phyloP scores from a whole-genome alignment of 192 early-diverging fungal species.

The Coemansia sp. region DNA sequence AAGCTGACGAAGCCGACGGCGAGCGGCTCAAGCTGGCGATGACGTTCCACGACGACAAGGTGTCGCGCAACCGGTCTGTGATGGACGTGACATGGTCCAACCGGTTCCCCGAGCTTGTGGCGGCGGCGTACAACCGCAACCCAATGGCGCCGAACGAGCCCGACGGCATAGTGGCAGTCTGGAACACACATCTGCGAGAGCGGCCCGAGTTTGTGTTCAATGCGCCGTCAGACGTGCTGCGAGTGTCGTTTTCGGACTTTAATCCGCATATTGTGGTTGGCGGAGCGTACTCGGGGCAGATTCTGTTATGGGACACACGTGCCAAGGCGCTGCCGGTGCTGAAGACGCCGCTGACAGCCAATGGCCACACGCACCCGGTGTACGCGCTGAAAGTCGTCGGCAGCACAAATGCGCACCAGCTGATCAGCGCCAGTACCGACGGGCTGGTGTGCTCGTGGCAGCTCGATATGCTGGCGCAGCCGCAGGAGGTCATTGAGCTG shows the following conservation, averaged over 20 bases:
- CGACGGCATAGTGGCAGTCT: constrained; percentile 91
- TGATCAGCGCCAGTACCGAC: constrained; percentile 93
- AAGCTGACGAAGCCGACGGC: constrained; percentile 63
- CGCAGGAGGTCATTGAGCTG: constrained; percentile 86
- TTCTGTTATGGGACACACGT: constrained; percentile 96
- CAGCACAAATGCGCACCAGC: constrained; percentile 91
- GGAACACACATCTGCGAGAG: constrained; percentile 85
- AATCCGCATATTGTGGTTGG: constrained; percentile 92
- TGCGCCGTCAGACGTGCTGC: constrained; percentile 87
- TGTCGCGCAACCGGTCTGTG: constrained; percentile 85
- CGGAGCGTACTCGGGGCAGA: constrained; percentile 97
- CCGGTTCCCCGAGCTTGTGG: constrained; percentile 85
- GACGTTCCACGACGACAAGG: constrained; percentile 79
- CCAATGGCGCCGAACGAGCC: constrained; percentile 81
- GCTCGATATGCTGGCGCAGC: constrained; percentile 96
- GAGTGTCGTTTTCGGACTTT: constrained; percentile 87
- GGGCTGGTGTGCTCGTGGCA: constrained; percentile 96
- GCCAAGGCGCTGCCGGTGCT: constrained; percentile 86
- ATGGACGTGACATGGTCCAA: constrained; percentile 90
- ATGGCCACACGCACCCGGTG: constrained; percentile 96
- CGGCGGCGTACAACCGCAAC: constrained; percentile 92
- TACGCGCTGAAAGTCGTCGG: constrained; percentile 88
- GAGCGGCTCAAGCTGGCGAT: constrained; percentile 68
- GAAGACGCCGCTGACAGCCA: constrained; percentile 88
- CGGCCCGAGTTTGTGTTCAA: constrained; percentile 96